Conservation (phyloP, 148 eudicot genomes). For the Heliamphora exappendiculata region DNA sequence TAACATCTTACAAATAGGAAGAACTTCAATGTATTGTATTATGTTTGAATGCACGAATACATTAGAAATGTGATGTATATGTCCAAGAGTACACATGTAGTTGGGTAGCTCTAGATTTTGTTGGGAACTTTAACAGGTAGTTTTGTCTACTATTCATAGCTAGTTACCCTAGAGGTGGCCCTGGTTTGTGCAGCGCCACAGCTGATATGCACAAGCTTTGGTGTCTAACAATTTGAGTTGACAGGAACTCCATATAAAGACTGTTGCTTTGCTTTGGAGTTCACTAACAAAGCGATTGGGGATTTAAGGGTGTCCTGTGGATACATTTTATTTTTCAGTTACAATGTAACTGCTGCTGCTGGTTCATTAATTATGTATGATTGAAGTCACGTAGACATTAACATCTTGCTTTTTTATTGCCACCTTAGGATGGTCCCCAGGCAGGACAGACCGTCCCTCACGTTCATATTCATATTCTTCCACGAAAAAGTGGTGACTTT, state of each 20-base stretch:
- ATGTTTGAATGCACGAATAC: too few relatives aligned
- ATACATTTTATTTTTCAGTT: neutral
- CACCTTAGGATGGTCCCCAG: conserved; percentile 76
- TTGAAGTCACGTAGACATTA: neutral
- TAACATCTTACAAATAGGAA: too few relatives aligned
- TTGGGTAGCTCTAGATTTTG: neutral
- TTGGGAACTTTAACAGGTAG: neutral
- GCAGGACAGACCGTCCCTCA: conserved; percentile 92
- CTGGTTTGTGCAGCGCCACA: neutral
- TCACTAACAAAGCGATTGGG: neutral
- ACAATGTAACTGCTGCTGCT: neutral
- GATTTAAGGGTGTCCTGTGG: neutral
- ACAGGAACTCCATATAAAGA: neutral
- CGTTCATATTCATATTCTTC: conserved; percentile 84
- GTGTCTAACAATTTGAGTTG: too few relatives aligned
- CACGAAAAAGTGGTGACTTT: conserved; percentile 72
- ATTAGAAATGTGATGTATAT: neutral
- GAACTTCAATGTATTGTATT: too few relatives aligned
- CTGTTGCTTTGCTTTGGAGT: neutral
- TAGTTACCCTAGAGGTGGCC: neutral
- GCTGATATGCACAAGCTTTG: neutral
- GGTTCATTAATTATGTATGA: neutral
- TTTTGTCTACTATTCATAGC: neutral
- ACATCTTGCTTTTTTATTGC: neutral
- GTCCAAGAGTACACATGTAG: too few relatives aligned